Evolutionary conservation across 2,329 filamentous ascomycete species (phyloP), one percentile per base, ranked within the genome.

Genomic region (Aspergillus unguis): DNA sequence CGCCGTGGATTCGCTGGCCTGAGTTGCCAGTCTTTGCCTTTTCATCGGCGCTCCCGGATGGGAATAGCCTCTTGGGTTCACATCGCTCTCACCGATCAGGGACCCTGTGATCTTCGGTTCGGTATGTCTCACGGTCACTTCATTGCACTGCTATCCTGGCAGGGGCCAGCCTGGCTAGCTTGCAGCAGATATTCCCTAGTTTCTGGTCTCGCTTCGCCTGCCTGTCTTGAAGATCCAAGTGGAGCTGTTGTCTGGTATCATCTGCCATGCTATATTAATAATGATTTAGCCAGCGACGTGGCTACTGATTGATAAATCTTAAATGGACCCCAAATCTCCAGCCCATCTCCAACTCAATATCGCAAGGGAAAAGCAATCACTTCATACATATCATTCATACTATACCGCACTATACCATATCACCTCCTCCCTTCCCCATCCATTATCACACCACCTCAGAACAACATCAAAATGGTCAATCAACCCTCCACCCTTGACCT

Each of bases 401-500:
- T 8, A 32, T 28, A 23, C 1, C 32, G 29, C 25, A 33, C 25
- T 27, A 44, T 37, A 35, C 11, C 25, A 7, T 17, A 23, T 4
- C 5, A 23, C 26, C 11, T 28, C 17, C 29, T 11, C 10, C 27
- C 9, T 26, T 26, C 28, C 11, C 45, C 7, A n/a, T 43, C 23
- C 23, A 23, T 10, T 23, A 10, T 8, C 2, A 37, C 36, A 5
- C 25, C 11, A 23, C 3, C 11, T 33, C 29, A 17, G 2, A 26
- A 46, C 10, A 23, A 8, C n/a, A 29, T 44, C 49, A 51, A 42
- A 42, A 66, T 67, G 64, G 55, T 58, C n/a, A 49, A 53, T 32
- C 52, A 58, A 9, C 50, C 53, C 25, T 54, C 59, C 9, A 32
- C 58, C 23, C 26, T 64, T 35, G 46, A 60, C 27, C 60, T 69